Evolutionary conservation across 1,284 basidiomycete species (phyloP), one percentile per base, ranked within the genome.

Genomic region (Trichosporon inkin): DNA sequence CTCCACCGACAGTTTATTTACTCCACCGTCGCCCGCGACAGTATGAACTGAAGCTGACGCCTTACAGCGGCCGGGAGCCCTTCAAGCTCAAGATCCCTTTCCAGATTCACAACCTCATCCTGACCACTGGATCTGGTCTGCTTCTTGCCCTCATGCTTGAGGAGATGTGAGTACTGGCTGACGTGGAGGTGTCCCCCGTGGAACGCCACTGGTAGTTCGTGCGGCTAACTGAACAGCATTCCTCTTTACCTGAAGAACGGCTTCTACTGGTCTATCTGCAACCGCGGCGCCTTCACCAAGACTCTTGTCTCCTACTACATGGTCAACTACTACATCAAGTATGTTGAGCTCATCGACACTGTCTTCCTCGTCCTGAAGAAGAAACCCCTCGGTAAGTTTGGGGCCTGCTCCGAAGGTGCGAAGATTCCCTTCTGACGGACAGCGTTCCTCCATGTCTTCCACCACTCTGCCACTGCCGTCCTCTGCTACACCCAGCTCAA

Each of bases 371-470:
- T 91, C n/a, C 81, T 95, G 71, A 98, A 97, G 85, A 97, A 97
- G 84, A 97, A 98, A 80, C 91, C 92, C 28, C 83, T 98, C 57
- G 88, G 92, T 93, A 72, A 65, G 85, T 32, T 32, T 79, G 19
- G 49, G 55, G 13, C 37, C 6, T 16, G 17, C n/a, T 28, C 5
- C 22, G 22, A 24, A 3, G 4, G 22, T 22, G 7, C 40, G 19
- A 19, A 35, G 20, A 10, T 24, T 28, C 19, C 39, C 16, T 7
- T 55, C 51, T 35, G 35, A 60, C 53, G 5, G 16, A 17, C 71
- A 95, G 90, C 90, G 62, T 98, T 98, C 82, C 82, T 99, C 66
- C 95, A 99, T 78, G 94, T 98, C 69, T 98, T 96, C 83, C 95
- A 98, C 79, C 95, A 98, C 82, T 92, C 94, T 64, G 95, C 94